Percentiles rank a stretch among this genome's conserved stretches.
Evolutionary conservation across 495 filamentous ascomycete genomes (phyloP).

Genomic region (Hypomontagnella monticulosa): DNA sequence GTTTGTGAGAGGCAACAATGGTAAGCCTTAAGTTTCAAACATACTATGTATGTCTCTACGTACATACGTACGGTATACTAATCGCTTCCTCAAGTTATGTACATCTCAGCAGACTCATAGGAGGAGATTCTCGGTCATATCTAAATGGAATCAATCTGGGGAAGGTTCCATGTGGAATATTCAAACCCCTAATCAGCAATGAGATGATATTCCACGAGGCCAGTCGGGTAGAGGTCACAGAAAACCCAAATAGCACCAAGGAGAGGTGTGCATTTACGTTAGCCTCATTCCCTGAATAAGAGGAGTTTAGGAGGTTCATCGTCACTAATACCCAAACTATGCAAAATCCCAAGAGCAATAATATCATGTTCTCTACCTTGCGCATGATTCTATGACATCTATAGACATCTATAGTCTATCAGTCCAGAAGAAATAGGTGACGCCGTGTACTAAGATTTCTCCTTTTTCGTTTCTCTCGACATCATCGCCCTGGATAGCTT

Average conservation of each 20-base stretch:
- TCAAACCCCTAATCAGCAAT: neutral
- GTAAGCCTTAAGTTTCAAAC: conserved; percentile 53
- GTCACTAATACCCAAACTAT: neutral
- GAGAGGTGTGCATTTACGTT: neutral
- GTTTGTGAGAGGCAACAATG: conserved; percentile 96
- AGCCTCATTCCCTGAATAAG: neutral
- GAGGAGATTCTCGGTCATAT: neutral
- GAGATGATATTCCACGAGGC: neutral
- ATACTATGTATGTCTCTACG: neutral
- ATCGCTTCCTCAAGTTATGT: conserved; percentile 66
- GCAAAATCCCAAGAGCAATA: conserved; percentile 10
- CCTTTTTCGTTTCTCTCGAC: conserved; percentile 61
- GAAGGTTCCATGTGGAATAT: neutral
- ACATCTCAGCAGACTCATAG: conserved; percentile 73
- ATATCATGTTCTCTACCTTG: conserved; percentile 4
- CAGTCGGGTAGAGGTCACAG: neutral
- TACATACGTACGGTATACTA: too few relatives aligned
- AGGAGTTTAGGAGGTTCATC: neutral
- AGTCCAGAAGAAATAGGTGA: conserved; percentile 64
- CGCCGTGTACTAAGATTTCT: conserved; percentile 64
- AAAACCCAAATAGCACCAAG: neutral
- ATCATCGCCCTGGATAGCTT: conserved; percentile 52
- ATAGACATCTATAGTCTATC: conserved; percentile 47
- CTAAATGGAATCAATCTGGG: neutral
- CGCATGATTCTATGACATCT: neutral